Evolutionary conservation across 2,329 filamentous ascomycete genomes (phyloP), one percentile per base, ranked within the genome.

Genomic region (Penicillium hesseltinei): DNA sequence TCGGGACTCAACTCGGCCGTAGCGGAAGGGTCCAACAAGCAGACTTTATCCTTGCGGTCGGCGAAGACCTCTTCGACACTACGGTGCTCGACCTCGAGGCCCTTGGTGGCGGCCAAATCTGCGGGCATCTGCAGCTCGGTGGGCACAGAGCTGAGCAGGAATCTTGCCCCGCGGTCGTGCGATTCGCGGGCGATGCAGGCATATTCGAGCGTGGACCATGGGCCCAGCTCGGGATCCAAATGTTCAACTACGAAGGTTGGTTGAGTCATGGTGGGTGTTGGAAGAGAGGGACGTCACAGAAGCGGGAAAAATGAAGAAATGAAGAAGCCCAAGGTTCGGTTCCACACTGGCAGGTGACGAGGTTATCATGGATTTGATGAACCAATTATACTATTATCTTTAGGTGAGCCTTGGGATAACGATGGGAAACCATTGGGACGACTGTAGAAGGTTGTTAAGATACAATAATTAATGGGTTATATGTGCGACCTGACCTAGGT

Each of bases 131-230:
- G 76, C 75, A 96, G 84, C 6, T 80, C 81, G 10, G 82, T 69
- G 8, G 92, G 89, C 44, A 96, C 83, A 31, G 90, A 95, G 33
- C 91, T 95, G 57, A 96, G 84, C 64, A 91, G 84, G 74, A 97
- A 96, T 51, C 81, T 81, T 54, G 87, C 84, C 35, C 84, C 83
- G 4, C 84, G 78, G 25, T 82, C 82, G 61, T 85, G 79, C 51
- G 89, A 91, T 80, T 99, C 94, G 59, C 84, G 80, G 51, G 91
- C 91, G 72, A 99, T 97, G 69, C 89, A 85, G 54, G 86, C 80
- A 78, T 99, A 99, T 79, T 99, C 94, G 52, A 97, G 84, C 62
- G 91, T 87, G 25, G 94, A 97, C 94, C 94, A 99, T 40, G 86
- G 84, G 35, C 95, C 94, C 31, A 99, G 83, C 76, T 99, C 94